phyloP scores from a whole-genome alignment of 768 basidiomycete species.

The Suillus spraguei region DNA sequence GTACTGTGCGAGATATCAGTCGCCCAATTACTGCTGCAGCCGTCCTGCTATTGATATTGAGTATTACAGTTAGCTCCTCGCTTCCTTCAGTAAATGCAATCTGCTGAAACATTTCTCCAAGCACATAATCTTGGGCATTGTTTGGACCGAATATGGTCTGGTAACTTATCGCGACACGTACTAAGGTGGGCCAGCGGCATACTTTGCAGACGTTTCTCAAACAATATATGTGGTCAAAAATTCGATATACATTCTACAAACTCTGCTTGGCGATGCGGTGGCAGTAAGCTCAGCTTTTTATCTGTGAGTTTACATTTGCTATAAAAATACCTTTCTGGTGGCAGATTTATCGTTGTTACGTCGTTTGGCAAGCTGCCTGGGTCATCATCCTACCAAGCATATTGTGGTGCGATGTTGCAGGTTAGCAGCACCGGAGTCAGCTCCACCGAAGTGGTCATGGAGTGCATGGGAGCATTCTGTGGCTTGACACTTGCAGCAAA shows the following conservation, averaged over 20 bases:
- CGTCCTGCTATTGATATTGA: constrained; percentile 21
- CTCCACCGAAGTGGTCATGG: neutral
- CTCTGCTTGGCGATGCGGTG: constrained; percentile 13
- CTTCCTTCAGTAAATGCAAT: neutral
- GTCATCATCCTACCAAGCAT: constrained; percentile 15
- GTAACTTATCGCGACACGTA: constrained; percentile 20
- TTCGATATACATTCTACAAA: constrained; percentile 20
- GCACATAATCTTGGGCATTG: constrained; percentile 19
- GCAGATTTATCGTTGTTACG: constrained; percentile 20
- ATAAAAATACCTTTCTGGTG: neutral
- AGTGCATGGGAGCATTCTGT: constrained; percentile 11
- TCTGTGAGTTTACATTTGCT: neutral
- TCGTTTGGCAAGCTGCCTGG: constrained; percentile 17
- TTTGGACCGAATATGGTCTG: constrained; percentile 21
- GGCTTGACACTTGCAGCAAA: constrained; percentile 9
- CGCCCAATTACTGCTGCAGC: constrained; percentile 20
- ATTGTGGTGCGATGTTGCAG: constrained; percentile 11
- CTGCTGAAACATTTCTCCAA: neutral
- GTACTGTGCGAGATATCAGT: constrained; percentile 9
- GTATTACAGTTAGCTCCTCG: constrained; percentile 20
- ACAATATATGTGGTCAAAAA: constrained; percentile 27
- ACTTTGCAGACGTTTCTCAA: constrained; percentile 18
- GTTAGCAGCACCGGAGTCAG: constrained; percentile 1
- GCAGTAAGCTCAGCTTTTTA: constrained; percentile 2
- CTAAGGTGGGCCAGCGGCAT: constrained; percentile 26